Percentiles rank a stretch among this genome's conserved stretches.
phyloP scores from a whole-genome alignment of 1,284 basidiomycete genomes.

The Filobasidium uniguttulatum region DNA sequence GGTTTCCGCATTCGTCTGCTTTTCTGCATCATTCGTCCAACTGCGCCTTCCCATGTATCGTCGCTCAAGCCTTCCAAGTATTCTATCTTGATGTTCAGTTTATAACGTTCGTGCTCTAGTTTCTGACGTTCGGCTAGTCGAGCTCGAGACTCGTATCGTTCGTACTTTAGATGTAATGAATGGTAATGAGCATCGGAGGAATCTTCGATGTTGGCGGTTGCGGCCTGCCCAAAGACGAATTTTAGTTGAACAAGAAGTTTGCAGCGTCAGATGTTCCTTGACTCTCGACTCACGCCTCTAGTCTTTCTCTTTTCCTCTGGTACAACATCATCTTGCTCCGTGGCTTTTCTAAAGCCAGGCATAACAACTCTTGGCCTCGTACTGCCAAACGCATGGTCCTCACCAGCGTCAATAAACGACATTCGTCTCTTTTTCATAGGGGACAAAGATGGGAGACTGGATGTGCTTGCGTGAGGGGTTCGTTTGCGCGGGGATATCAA shows the following conservation, averaged over 20 bases:
- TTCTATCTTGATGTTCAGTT: conserved; percentile 74
- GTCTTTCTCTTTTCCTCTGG: conserved; percentile 9
- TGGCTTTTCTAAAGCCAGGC: conserved; percentile 29
- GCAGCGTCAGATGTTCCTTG: not conserved
- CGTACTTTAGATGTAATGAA: conserved; percentile 69
- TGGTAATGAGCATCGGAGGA: conserved; percentile 74
- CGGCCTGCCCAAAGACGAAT: conserved; percentile 10
- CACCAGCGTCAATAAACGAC: conserved; percentile 12
- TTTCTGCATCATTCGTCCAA: conserved; percentile 9
- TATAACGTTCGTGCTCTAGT: conserved; percentile 77
- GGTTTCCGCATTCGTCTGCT: not conserved
- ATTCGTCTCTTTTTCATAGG: not conserved
- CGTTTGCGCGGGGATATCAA: not conserved
- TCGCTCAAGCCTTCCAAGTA: conserved; percentile 61
- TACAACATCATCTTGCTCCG: conserved; percentile 50
- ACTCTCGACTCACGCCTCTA: conserved; percentile 10
- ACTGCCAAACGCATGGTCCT: not conserved
- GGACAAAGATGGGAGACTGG: not conserved
- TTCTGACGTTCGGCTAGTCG: conserved; percentile 78
- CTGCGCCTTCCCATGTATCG: conserved; percentile 38
- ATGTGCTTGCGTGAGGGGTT: not conserved
- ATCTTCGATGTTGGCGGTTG: conserved; percentile 48
- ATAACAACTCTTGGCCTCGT: not conserved
- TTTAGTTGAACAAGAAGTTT: conserved; percentile 1
- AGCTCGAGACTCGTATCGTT: conserved; percentile 69